Conservation (phyloP, 192 early-diverging fungal genomes). For the Backusella macrospora region DNA sequence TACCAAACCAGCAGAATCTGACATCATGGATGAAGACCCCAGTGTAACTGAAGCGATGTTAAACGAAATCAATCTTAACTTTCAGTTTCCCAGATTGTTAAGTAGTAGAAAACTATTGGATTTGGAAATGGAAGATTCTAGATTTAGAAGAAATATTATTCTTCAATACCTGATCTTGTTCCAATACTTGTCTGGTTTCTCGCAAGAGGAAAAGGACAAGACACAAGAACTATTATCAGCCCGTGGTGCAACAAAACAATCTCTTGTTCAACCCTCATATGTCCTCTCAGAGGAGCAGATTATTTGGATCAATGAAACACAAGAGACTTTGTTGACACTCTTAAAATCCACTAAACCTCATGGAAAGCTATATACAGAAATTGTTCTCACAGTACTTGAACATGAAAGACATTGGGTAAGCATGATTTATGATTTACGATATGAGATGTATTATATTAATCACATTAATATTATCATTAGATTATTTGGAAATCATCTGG, state of each 20-base stretch:
- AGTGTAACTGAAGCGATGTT: slow-evolving; percentile 22
- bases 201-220: slow-evolving; percentile 47
- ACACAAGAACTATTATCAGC: slow-evolving; percentile 48
- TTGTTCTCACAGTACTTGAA: slow-evolving; percentile 65
- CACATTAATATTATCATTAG: slow-evolving; percentile 32
- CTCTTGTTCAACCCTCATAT: slow-evolving; percentile 30
- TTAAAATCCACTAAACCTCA: slow-evolving; percentile 58
- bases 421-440: background rate
- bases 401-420: slow-evolving; percentile 79
- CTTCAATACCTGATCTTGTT: slow-evolving; percentile 88
- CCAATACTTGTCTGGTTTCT: slow-evolving; percentile 67
- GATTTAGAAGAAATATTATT: slow-evolving; percentile 85
- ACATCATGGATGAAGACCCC: background rate
- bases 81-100: slow-evolving; percentile 79
- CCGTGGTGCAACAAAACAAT: slow-evolving; percentile 62
- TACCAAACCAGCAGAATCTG: background rate
- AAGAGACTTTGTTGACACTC: slow-evolving; percentile 49
- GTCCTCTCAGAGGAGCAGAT: slow-evolving; percentile 36
- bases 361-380: slow-evolving; percentile 65
- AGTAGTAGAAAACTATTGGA: slow-evolving; percentile 71
- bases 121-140: slow-evolving; percentile 76
- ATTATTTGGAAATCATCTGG: slow-evolving; percentile 80
- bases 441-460: background rate
- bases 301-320: slow-evolving; percentile 55
- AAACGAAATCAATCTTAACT: slow-evolving; percentile 41